Evolutionary conservation across 2,329 filamentous ascomycete genomes (phyloP).

Genomic region (Ascochyta rabiei): DNA sequence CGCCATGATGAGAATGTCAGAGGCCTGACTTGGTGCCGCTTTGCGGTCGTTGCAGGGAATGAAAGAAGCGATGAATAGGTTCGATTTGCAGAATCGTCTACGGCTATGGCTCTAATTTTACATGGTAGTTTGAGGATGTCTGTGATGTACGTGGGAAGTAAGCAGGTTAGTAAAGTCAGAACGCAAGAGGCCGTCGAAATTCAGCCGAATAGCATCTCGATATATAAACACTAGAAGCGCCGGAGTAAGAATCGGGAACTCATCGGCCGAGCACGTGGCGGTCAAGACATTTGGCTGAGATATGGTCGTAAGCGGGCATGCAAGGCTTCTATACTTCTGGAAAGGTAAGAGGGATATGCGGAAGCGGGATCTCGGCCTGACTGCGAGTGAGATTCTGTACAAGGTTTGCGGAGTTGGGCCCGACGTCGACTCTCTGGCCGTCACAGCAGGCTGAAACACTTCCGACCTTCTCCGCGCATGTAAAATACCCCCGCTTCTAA

Average conservation of each 20-base stretch:
- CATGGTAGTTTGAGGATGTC: neutral
- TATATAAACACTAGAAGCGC: neutral
- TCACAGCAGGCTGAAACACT: neutral
- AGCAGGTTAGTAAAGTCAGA: neutral
- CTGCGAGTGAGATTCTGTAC: neutral
- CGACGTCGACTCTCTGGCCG: neutral
- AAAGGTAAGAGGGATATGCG: neutral
- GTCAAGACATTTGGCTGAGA: neutral
- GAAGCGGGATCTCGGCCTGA: neutral
- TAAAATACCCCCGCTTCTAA: neutral
- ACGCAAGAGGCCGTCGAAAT: neutral
- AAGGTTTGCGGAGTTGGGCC: constrained; percentile 10
- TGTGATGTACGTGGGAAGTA: neutral
- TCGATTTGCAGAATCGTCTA: too few species aligned
- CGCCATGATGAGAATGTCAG: constrained; percentile 1
- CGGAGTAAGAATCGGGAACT: neutral
- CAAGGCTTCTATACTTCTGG: neutral
- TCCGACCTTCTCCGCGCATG: neutral
- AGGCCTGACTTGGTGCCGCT: neutral
- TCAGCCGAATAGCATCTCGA: neutral
- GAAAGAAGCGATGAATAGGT: neutral
- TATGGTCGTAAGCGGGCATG: neutral
- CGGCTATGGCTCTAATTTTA: neutral
- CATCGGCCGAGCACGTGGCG: neutral
- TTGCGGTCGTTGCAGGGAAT: neutral